Evolutionary conservation across 106 monocot species (phyloP).

Genomic region (Dactylorhiza incarnata): DNA sequence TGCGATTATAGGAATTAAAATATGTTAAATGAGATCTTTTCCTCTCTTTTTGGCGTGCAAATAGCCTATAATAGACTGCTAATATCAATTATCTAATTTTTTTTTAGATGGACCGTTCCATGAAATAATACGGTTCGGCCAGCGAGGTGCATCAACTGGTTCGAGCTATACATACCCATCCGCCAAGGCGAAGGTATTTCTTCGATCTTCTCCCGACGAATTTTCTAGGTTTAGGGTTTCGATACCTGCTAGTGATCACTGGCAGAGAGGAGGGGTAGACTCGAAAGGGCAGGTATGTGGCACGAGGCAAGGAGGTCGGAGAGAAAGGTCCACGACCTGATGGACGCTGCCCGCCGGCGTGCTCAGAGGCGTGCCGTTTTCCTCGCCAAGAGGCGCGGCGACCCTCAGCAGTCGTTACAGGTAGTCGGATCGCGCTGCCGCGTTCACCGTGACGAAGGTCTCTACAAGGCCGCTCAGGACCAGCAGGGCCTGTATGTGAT

Average conservation of each 20-base stretch:
- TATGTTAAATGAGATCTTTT: no score
- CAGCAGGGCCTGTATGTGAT: slow-evolving; percentile 80
- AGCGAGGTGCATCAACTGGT: no score
- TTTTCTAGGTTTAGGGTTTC: slow-evolving; percentile 1
- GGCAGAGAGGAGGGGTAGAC: not conserved
- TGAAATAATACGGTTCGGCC: no score
- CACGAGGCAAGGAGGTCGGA: slow-evolving; percentile 97
- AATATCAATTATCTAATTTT: no score
- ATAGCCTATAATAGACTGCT: no score
- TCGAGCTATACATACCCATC: no score
- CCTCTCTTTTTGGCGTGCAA: no score
- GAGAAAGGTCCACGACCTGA: slow-evolving; percentile 92
- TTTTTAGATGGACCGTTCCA: no score
- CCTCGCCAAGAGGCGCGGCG: slow-evolving; percentile 81
- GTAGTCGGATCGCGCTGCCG: slow-evolving; percentile 71
- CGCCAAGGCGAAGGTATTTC: not conserved
- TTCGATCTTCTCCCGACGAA: not conserved
- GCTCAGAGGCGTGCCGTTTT: slow-evolving; percentile 81
- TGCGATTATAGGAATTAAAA: no score
- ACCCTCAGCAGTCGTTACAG: slow-evolving; percentile 91
- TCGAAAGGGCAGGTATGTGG: slow-evolving; percentile 52
- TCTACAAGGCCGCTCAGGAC: slow-evolving; percentile 91
- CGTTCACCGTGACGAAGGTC: slow-evolving; percentile 79
- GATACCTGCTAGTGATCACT: not conserved
- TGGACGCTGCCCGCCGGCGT: slow-evolving; percentile 89